phyloP scores from a whole-genome alignment of 2,329 filamentous ascomycete genomes.

The Aspergillus aculeatus region DNA sequence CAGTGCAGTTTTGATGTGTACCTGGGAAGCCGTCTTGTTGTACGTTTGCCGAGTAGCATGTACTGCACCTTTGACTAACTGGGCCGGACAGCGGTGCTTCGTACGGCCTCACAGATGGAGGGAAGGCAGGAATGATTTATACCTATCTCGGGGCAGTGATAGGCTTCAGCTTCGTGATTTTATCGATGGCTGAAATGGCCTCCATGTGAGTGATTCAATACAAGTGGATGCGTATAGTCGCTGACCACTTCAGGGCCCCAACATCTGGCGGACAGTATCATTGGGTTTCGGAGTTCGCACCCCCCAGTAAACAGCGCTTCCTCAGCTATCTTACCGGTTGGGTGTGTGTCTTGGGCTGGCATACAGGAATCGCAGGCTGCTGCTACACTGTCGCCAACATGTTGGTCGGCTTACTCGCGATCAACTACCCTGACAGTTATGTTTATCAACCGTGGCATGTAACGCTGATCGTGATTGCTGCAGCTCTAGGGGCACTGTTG shows the following conservation, averaged over 20 bases:
- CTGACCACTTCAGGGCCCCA: conserved; percentile 26
- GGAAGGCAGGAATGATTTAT: conserved; percentile 39
- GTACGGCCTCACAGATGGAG: conserved; percentile 32
- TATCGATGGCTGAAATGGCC: conserved; percentile 45
- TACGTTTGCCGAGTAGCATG: neutral
- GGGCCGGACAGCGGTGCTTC: conserved; percentile 23
- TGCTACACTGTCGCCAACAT: conserved; percentile 35
- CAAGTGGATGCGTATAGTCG: neutral
- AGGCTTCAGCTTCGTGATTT: conserved; percentile 39
- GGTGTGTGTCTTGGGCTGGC: conserved; percentile 41
- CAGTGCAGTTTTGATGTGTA: conserved; percentile 34
- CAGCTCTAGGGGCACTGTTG: conserved; percentile 48
- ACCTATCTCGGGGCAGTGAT: conserved; percentile 37
- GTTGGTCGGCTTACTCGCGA: conserved; percentile 36
- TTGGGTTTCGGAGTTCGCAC: conserved; percentile 42
- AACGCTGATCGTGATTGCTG: conserved; percentile 42
- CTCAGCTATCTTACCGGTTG: conserved; percentile 41
- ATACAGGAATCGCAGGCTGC: conserved; percentile 34
- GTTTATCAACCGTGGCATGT: conserved; percentile 30
- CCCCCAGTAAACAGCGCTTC: conserved; percentile 33
- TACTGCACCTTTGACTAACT: neutral
- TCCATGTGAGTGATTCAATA: conserved; percentile 39
- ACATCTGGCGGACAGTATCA: conserved; percentile 43
- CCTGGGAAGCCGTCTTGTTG: conserved; percentile 32
- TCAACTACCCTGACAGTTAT: conserved; percentile 32